Conservation (phyloP, 495 filamentous ascomycete species). For the Penicillium manginii region DNA sequence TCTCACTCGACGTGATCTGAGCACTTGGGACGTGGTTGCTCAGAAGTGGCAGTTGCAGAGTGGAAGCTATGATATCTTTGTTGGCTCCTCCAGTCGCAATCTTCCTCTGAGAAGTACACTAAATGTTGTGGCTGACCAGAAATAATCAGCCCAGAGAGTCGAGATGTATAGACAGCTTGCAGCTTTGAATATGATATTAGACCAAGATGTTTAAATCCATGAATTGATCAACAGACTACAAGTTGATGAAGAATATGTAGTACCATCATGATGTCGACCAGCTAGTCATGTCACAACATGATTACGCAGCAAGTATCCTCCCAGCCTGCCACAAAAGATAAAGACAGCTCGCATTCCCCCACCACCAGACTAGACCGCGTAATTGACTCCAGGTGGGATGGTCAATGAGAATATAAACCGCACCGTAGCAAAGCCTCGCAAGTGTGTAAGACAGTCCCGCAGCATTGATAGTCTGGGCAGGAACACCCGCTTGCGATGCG, state of each 20-base stretch:
- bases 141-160: not conserved
- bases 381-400: constrained; percentile 20
- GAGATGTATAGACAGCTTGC: not conserved
- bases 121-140: not conserved
- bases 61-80: constrained; percentile 25
- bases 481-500: constrained; percentile 29
- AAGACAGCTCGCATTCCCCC: constrained; percentile 36
- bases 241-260: not conserved
- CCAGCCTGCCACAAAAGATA: constrained; percentile 28
- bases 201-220: not conserved
- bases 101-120: constrained; percentile 24
- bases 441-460: constrained; percentile 31
- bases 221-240: not conserved
- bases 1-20: constrained; percentile 65
- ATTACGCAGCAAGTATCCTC: not conserved
- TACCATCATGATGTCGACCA: not conserved
- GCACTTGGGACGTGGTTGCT: constrained; percentile 64
- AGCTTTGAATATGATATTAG: not conserved
- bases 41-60: constrained; percentile 62
- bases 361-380: constrained; percentile 31
- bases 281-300: not conserved
- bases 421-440: constrained; percentile 26
- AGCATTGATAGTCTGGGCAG: constrained; percentile 23
- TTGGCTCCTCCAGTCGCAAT: constrained; percentile 29
- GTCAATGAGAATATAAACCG: constrained; percentile 30